Evolutionary conservation across 1,139 yeast species (phyloP), one percentile per base, ranked within the genome.

Genomic region (Geotrichum bryndzae): DNA sequence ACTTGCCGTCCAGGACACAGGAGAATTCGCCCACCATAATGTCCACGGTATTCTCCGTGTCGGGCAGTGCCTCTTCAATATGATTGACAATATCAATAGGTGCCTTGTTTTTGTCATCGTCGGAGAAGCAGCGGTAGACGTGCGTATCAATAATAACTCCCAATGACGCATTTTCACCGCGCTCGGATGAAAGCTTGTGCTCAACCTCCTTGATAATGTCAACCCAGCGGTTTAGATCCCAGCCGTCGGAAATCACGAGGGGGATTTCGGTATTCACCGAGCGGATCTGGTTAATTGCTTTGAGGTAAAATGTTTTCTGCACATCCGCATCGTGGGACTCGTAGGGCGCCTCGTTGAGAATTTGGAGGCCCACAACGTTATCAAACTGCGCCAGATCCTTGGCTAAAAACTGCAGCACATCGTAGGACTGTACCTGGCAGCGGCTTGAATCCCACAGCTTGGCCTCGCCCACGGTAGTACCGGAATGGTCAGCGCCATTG

Each of bases 1-100:
- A 80, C 41, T 78, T 71, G 1, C 84, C 88, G 72, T 89, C 96
- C 64, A 94, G 69, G 3, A 90, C 97, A 75, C 96, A 90, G 0
- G 96, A 89, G 73, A 84, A 94, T 73, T 94, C 99, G 13, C 98
- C 98, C 25, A 91, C 84, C 71, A 90, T 78, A 61, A 88, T 79
- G 70, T 91, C 97, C 1, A 85, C 89, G 4, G 86, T 77, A 15
- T 56, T 35, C n/a, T 45, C 35, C 57, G 86, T 82, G 0, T 72
- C 66, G 7, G 82, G 76, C 64, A 90, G 79, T 65, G 86, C 90
- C 5, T 75, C 63, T 10, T 54, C 60, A 56, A 61, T 56, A 15
- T 29, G 50, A 54, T 56, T 53, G 38, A 86, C 84, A 64, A 90
- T 85, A 64, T 84, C 82, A 25, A 80, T 80, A 0, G 96, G 92